Percentiles rank a stretch among this genome's conserved stretches.
These are phyloP conservation scores for Davidsoniella virescens DNA, from an alignment of 2,329 filamentous ascomycete genomes.

Conservation along the genomic window DNA sequence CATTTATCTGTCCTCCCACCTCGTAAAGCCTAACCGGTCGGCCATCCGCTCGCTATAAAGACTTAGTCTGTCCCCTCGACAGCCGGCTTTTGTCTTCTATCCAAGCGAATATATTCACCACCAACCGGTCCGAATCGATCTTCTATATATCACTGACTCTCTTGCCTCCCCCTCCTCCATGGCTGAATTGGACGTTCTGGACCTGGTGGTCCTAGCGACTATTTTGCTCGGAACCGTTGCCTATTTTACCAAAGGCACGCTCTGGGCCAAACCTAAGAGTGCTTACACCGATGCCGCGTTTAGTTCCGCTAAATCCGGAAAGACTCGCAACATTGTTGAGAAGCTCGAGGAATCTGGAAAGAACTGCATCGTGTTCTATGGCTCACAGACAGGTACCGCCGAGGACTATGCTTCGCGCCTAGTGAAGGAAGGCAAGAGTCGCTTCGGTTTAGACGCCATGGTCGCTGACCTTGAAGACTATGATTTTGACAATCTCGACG, in stretches of 20 bases:
- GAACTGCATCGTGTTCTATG: constrained; percentile 97
- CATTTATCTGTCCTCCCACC: too few species aligned
- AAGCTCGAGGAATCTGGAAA: constrained; percentile 92
- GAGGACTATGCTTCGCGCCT: constrained; percentile 95
- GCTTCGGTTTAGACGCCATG: constrained; percentile 95
- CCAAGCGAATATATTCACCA: too few species aligned
- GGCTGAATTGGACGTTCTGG: constrained; percentile 92
- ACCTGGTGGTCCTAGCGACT: constrained; percentile 75
- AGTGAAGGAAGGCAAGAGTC: constrained; percentile 91
- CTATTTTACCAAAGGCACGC: constrained; percentile 94
- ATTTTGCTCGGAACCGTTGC: constrained; percentile 77
- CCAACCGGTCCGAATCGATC: background rate
- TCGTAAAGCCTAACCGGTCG: too few species aligned
- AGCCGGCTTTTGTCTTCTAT: too few species aligned
- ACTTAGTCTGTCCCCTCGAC: too few species aligned
- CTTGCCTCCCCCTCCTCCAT: constrained; percentile 27
- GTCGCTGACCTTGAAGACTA: constrained; percentile 96
- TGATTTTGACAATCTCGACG: constrained; percentile 86
- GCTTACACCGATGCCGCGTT: constrained; percentile 65
- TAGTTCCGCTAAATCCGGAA: constrained; percentile 57
- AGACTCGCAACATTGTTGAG: constrained; percentile 83
- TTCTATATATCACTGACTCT: background rate
- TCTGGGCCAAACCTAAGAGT: constrained; percentile 80
- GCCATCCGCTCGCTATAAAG: too few species aligned
- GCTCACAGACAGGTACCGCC: constrained; percentile 93